Base-by-base conservation (phyloP, 805 yeast genomes). In the Pichia scutulata region DNA sequence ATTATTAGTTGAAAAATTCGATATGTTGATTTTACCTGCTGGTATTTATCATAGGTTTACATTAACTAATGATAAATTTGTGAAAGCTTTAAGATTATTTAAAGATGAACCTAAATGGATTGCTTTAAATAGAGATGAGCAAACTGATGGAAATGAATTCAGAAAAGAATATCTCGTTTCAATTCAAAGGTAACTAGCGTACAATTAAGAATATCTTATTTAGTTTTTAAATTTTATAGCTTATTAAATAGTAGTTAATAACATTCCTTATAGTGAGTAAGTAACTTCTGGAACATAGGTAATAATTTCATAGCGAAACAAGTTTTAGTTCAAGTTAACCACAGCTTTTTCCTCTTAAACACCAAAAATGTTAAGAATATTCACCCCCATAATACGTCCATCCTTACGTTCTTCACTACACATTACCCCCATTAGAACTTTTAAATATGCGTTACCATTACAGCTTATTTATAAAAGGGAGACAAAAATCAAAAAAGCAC, bases 61-160 rank as follows among this genome's bases (percentile, higher is more conserved):
- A 1, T 73, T 92, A 55, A 75, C 89, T 10, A 67, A 72, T 42
- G 62, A 70, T 46, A 80, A 81, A 64, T 76, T 77, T 57, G 84
- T 92, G 57, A 77, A 78, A 52, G 96, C 98, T 4, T 65, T 86
- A 60, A 74, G 99, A 57, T 69, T 92, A 58, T 92, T 92, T 72
- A 81, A 89, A 66, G 97, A 89, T 59, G 96, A 90, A 70, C 98
- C 98, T 25, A 92, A 89, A 65, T 92, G 99, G 99, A 79, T 84
- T 36, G 95, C 97, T 9, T 77, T 86, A 60, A 78, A 80, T 61
- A 77, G 95, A 53, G 54, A 55, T 14, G 50, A 57, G 5, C 22
- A 53, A 18, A 77, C 73, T 7, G 84, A 44, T 2, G 23, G 22
- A 2, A 76, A 78, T 55, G 49, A 60, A 14, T 69, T 67, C 50